A percentile compares a stretch with the other conserved stretches of the same genome.
phyloP scores from a whole-genome alignment of 176 grass and related monocot species.

The Musa schizocarpa region DNA sequence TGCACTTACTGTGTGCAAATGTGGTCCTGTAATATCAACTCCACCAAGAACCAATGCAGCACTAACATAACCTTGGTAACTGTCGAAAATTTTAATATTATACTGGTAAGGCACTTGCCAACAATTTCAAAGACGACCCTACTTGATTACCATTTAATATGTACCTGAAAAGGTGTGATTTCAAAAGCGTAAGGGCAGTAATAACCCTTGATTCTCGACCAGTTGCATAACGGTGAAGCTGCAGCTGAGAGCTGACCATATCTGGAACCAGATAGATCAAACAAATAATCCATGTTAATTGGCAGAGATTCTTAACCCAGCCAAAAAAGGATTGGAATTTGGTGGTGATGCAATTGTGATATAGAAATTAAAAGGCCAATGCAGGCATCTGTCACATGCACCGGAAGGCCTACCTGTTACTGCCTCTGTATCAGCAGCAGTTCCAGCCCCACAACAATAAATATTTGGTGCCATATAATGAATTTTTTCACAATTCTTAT shows the following conservation, averaged over 20 bases:
- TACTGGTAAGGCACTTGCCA: background rate
- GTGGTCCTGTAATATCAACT: constrained; percentile 77
- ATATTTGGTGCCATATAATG: constrained; percentile 92
- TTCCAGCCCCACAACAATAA: constrained; percentile 85
- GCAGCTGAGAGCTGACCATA: constrained; percentile 90
- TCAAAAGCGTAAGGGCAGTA: constrained; percentile 77
- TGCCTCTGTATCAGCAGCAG: constrained; percentile 77
- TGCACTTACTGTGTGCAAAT: constrained; percentile 69
- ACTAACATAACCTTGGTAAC: constrained; percentile 86
- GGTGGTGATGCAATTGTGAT: background rate
- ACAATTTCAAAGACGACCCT: background rate
- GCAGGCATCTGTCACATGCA: background rate
- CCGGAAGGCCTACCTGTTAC: constrained; percentile 34
- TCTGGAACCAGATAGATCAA: constrained; percentile 28
- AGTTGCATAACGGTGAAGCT: constrained; percentile 92
- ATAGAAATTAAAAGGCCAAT: background rate
- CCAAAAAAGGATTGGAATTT: background rate
- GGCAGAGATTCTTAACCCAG: background rate
- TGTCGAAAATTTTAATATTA: background rate
- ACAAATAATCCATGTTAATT: background rate
- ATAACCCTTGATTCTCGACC: constrained; percentile 83
- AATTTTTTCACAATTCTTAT: constrained; percentile 93
- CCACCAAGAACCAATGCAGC: constrained; percentile 79
- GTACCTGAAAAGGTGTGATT: constrained; percentile 85
- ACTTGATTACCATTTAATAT: background rate